A percentile compares a stretch with the other conserved stretches of the same genome.
These are phyloP conservation scores for Dicorynia guianensis DNA, from an alignment of 306 rosid genomes.

Conservation along the genomic window DNA sequence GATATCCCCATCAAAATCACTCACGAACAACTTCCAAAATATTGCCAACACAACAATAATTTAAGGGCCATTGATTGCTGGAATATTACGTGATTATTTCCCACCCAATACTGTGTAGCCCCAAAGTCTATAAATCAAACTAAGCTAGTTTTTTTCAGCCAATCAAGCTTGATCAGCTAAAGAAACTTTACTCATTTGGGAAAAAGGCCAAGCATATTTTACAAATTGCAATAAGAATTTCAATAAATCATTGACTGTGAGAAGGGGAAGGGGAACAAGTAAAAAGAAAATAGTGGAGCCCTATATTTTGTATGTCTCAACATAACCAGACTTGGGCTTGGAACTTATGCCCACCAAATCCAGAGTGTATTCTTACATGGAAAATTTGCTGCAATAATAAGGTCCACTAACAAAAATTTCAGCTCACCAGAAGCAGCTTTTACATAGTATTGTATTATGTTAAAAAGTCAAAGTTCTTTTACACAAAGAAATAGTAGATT, in stretches of 20 bases:
- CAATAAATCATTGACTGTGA: too few species aligned
- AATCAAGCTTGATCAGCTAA: background rate
- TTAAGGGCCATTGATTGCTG: background rate
- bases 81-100: background rate
- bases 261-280: too few species aligned
- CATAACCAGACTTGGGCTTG: slow-evolving; percentile 1
- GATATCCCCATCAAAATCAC: too few species aligned
- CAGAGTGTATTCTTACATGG: background rate
- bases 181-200: background rate
- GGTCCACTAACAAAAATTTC: slow-evolving; percentile 6
- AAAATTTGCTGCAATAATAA: background rate
- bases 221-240: too few species aligned
- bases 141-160: background rate
- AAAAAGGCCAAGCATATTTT: too few species aligned
- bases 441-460: background rate
- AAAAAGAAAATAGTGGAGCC: too few species aligned
- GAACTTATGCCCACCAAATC: background rate
- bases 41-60: slow-evolving; percentile 2
- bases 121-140: background rate
- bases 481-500: background rate
- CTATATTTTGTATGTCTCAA: too few species aligned
- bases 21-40: background rate
- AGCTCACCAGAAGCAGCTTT: background rate
- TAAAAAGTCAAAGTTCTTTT: background rate
- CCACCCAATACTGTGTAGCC: background rate